Evolutionary conservation across 2,329 filamentous ascomycete genomes (phyloP), one percentile per base, ranked within the genome.

Genomic region (Trichoderma asperellum): DNA sequence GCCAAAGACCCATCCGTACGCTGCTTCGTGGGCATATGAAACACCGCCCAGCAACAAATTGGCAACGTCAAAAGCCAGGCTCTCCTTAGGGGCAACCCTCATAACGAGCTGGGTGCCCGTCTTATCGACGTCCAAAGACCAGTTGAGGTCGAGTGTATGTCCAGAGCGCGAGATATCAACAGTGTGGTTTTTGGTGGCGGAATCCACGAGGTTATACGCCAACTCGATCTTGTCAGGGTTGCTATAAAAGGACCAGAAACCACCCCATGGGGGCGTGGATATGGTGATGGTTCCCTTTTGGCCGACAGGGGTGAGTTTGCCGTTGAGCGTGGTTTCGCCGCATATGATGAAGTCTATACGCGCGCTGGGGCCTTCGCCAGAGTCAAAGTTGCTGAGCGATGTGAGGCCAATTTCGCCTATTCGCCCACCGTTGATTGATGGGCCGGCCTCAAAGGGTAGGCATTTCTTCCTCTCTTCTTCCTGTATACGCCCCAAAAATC

Each of bases 301-400:
- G 29, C 55, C 55, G 16, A 57, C 55, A 16, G 29, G 5, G 1
- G 27, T 57, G 14, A 10, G 32, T 16, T 57, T 57, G 27, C 55
- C 55, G 14, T 57, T 8, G 16, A 57, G 24, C 6, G 27, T 57
- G 14, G 32, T 14, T 11, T 57, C 29, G 27, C 55, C 55, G 55
- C 29, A 21, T 18, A 57, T 57, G 27, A 57, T 5, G 5, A 57
- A 57, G 0, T 57, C 55, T 57, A 57, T 57, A 16, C 29, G 55
- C 12, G 29, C 55, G 29, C 55, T 57, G 29, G 55, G 55, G 7
- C 55, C 55, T 2, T 35, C 14, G 55, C 55, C 55, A 34, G 55
- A 57, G 55, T 57, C 55, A 29, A 57, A 57, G 29, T 57, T 57
- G 55, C 55, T 57, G 16, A 57, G 29, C 27, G 55, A 57, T 6